A percentile compares a stretch with the other conserved stretches of the same genome.
These are phyloP conservation scores for Flaveria bidentis DNA, from an alignment of 129 eudicot genomes.

Conservation along the genomic window DNA sequence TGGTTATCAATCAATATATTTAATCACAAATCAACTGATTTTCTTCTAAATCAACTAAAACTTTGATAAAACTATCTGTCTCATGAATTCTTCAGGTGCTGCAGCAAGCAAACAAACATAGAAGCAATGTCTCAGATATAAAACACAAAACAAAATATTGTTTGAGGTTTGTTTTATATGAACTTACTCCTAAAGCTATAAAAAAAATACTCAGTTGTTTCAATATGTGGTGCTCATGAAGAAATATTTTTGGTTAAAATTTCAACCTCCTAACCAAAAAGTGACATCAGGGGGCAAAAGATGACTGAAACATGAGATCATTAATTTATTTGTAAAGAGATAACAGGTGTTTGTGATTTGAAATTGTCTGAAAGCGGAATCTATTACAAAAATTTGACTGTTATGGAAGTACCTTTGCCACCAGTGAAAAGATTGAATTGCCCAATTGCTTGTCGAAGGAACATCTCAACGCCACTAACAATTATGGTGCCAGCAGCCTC, in stretches of 20 bases:
- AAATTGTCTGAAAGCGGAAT: background rate
- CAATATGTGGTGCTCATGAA: background rate
- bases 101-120: conserved; percentile 31
- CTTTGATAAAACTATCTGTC: conserved; percentile 57
- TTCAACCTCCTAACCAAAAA: background rate
- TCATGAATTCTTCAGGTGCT: conserved; percentile 88
- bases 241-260: background rate
- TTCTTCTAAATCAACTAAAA: conserved; percentile 39
- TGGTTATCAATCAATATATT: conserved; percentile 11
- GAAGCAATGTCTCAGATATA: background rate
- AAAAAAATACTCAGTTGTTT: background rate
- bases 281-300: background rate
- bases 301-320: background rate
- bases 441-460: conserved; percentile 74
- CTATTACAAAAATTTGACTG: background rate
- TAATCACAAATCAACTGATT: conserved; percentile 16
- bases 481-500: conserved; percentile 65
- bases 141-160: background rate
- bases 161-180: background rate
- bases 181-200: background rate
- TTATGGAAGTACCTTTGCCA: conserved; percentile 48
- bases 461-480: conserved; percentile 90
- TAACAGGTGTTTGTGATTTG: background rate
- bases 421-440: conserved; percentile 80
- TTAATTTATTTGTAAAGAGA: background rate